phyloP scores from a whole-genome alignment of 805 yeast genomes.

The Pachysolen tannophilus region DNA sequence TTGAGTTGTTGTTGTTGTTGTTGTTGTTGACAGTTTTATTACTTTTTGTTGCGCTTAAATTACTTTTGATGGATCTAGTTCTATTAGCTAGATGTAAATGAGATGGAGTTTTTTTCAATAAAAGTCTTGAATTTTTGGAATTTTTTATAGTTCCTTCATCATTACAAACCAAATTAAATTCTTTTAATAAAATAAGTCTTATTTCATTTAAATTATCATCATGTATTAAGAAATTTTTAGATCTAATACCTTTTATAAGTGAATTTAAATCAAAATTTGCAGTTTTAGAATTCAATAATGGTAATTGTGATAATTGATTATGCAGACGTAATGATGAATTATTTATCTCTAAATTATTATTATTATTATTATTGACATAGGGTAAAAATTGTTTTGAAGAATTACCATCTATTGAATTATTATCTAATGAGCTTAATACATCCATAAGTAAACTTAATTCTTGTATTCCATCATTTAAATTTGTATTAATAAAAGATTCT shows the following conservation, averaged over 20 bases:
- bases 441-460: slow-evolving; percentile 51
- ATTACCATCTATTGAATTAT: neutral
- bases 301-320: slow-evolving; percentile 14
- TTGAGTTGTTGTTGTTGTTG: too few species aligned
- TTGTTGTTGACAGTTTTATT: too few species aligned
- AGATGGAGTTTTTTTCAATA: slow-evolving; percentile 5
- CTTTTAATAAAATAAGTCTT: slow-evolving; percentile 35
- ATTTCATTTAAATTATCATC: slow-evolving; percentile 50
- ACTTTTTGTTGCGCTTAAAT: too few species aligned
- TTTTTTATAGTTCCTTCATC: too few species aligned
- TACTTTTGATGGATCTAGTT: neutral
- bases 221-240: slow-evolving; percentile 46
- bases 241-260: slow-evolving; percentile 25
- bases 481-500: slow-evolving; percentile 52
- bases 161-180: slow-evolving; percentile 29
- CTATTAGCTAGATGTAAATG: slow-evolving; percentile 1
- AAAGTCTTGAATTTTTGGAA: too few species aligned
- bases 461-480: slow-evolving; percentile 52
- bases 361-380: neutral
- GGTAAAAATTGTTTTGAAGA: neutral
- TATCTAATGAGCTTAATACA: slow-evolving; percentile 21
- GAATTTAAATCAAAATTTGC: slow-evolving; percentile 28
- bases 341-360: slow-evolving; percentile 5
- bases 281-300: too few species aligned
- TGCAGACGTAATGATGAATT: slow-evolving; percentile 15